Conservation (phyloP, 768 basidiomycete species). For the Lactarius trivialis region DNA sequence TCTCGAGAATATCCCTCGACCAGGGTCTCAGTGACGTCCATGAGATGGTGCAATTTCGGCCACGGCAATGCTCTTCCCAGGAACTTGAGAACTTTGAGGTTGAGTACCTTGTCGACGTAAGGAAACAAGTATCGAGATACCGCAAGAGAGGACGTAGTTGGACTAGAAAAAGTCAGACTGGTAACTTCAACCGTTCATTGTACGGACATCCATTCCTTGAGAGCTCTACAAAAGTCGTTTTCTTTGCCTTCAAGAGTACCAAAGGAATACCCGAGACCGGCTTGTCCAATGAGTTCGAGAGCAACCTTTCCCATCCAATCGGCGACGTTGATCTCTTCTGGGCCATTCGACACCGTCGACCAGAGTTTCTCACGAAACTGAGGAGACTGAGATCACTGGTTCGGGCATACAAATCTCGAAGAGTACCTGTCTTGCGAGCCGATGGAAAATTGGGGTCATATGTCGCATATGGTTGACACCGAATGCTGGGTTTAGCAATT, state of each 20-base stretch:
- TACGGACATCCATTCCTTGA: constrained; percentile 20
- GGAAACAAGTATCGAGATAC: constrained; percentile 15
- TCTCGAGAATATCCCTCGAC: constrained; percentile 32
- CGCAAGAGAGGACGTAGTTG: constrained; percentile 5
- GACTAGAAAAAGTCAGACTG: constrained; percentile 8
- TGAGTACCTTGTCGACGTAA: neutral
- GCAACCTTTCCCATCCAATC: constrained; percentile 21
- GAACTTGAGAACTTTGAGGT: constrained; percentile 29
- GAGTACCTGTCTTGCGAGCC: constrained; percentile 15
- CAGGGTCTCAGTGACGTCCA: constrained; percentile 34
- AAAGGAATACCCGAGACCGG: constrained; percentile 25
- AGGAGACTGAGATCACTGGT: neutral
- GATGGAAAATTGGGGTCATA: constrained; percentile 24
- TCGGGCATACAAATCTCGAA: neutral
- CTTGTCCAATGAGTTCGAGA: constrained; percentile 25
- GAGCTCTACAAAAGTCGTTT: neutral
- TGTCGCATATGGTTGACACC: constrained; percentile 21
- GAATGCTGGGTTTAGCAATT: constrained; percentile 21
- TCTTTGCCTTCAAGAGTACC: constrained; percentile 1
- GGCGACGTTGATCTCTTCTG: constrained; percentile 20
- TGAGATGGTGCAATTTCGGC: constrained; percentile 28
- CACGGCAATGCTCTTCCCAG: constrained; percentile 32
- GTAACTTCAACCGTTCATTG: no score
- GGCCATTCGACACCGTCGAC: neutral
- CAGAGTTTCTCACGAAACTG: neutral